phyloP scores from a whole-genome alignment of 2,329 filamentous ascomycete species.

The Gliomastix tumulicola region DNA sequence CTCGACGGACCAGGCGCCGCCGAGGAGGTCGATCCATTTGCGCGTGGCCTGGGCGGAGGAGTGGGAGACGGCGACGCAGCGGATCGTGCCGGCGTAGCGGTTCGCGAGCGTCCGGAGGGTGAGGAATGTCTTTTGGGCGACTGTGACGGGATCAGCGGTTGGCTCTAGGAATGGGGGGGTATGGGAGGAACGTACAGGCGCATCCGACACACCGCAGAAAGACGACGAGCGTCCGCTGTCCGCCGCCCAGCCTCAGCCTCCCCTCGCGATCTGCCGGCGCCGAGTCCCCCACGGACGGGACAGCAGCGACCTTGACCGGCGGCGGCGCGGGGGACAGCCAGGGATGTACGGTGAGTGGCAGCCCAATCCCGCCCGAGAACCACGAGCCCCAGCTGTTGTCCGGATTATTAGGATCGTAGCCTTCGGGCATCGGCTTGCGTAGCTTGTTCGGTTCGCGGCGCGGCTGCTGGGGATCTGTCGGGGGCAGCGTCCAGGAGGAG shows the following conservation, averaged over 20 bases:
- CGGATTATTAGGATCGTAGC: slow-evolving; percentile 16
- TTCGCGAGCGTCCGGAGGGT: slow-evolving; percentile 46
- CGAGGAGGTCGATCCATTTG: slow-evolving; percentile 50
- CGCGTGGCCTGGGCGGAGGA: slow-evolving; percentile 47
- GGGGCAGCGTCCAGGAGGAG: slow-evolving; percentile 10
- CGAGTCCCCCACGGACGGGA: slow-evolving; percentile 39
- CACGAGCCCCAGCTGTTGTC: slow-evolving; percentile 32
- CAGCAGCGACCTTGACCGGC: slow-evolving; percentile 34
- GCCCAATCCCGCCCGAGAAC: slow-evolving; percentile 29
- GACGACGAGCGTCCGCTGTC: slow-evolving; percentile 37
- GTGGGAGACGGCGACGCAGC: slow-evolving; percentile 54
- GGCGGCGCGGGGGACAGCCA: slow-evolving; percentile 46
- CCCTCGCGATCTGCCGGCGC: slow-evolving; percentile 40
- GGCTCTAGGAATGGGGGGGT: not conserved
- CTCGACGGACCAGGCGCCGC: slow-evolving; percentile 49
- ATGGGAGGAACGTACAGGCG: slow-evolving; percentile 42
- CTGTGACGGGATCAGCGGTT: slow-evolving; percentile 17
- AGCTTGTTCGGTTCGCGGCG: slow-evolving; percentile 21
- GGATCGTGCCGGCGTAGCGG: slow-evolving; percentile 38
- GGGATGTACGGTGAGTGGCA: slow-evolving; percentile 44
- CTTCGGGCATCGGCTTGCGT: slow-evolving; percentile 20
- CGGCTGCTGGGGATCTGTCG: slow-evolving; percentile 12
- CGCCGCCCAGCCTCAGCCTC: slow-evolving; percentile 34
- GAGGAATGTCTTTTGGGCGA: slow-evolving; percentile 51
- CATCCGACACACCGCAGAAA: slow-evolving; percentile 50